Conservation (phyloP, 192 early-diverging fungal genomes). For the Backusella macrospora region DNA sequence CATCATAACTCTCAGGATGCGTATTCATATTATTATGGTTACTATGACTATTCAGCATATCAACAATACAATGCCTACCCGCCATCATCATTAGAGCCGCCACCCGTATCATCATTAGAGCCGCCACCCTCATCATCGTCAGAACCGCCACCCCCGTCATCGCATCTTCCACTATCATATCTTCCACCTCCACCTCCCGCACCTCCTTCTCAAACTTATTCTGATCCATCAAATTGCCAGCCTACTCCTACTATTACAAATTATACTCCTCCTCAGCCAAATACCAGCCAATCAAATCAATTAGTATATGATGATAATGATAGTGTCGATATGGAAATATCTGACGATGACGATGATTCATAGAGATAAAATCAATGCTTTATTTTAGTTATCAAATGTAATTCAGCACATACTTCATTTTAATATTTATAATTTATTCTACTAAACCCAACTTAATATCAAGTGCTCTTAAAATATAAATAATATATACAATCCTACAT, state of each 20-base stretch:
- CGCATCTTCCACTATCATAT: neutral
- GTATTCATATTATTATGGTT: neutral
- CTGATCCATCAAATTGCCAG: neutral
- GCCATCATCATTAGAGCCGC: too few species aligned
- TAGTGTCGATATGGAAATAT: constrained; percentile 16
- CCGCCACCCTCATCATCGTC: too few species aligned
- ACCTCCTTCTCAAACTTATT: neutral
- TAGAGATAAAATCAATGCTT: too few species aligned
- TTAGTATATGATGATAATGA: neutral
- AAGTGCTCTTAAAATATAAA: too few species aligned
- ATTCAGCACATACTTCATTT: too few species aligned
- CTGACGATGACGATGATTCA: neutral
- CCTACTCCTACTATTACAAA: neutral
- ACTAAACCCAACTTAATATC: too few species aligned
- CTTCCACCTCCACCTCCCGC: neutral
- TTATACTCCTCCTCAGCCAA: neutral
- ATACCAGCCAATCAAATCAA: neutral
- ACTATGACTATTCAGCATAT: neutral
- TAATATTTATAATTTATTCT: too few species aligned
- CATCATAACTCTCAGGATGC: neutral
- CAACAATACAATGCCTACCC: neutral
- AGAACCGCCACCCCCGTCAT: neutral
- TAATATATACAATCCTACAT: too few species aligned
- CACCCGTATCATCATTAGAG: neutral
- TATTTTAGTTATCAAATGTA: too few species aligned